These are phyloP conservation scores for Blepharisma stoltei DNA, from an alignment of 73 alveolate genomes.

Conservation along the genomic window DNA sequence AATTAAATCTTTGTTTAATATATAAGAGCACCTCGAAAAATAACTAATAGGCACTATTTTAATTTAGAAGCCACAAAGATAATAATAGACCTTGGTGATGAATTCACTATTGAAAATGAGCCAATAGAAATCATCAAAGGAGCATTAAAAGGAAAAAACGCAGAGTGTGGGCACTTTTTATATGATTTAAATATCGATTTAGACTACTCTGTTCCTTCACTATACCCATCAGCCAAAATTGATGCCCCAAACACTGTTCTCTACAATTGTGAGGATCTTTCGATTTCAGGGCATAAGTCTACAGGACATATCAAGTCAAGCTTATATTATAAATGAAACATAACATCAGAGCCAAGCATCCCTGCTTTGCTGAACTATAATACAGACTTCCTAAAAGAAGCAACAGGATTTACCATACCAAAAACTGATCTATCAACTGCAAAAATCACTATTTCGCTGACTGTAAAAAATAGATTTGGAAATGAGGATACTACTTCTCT, in stretches of 20 bases:
- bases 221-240: neutral
- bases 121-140: too few species aligned
- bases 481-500: neutral
- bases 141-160: neutral
- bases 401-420: neutral
- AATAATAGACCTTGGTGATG: too few species aligned
- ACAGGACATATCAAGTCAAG: neutral
- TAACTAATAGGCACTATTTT: too few species aligned
- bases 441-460: neutral
- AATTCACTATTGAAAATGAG: too few species aligned
- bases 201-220: neutral
- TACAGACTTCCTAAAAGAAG: neutral
- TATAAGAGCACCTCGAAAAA: too few species aligned
- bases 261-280: neutral
- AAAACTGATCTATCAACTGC: neutral
- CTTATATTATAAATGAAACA: constrained; percentile 8
- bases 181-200: neutral
- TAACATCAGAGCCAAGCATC: neutral
- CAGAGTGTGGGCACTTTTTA: neutral
- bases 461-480: constrained; percentile 13
- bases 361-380: neutral
- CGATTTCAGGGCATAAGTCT: neutral
- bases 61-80: too few species aligned
- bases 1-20: too few species aligned
- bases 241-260: neutral